Conservation (phyloP, 176 grass and related monocot genomes). For the Lolium rigidum region DNA sequence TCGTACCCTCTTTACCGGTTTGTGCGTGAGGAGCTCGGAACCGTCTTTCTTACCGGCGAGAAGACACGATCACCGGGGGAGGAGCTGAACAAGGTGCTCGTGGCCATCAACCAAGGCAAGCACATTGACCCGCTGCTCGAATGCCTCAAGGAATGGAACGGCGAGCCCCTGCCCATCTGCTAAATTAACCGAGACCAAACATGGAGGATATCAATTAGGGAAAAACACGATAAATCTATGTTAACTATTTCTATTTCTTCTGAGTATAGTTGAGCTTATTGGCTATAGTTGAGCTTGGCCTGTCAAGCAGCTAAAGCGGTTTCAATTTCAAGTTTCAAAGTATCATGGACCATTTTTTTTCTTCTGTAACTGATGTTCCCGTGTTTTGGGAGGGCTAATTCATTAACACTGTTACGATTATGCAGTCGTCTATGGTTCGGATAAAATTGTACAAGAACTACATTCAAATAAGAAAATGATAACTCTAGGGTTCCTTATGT, state of each 20-base stretch:
- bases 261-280: background rate
- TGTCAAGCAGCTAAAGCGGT: background rate
- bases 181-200: slow-evolving; percentile 32
- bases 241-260: background rate
- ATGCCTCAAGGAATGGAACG: slow-evolving; percentile 82
- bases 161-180: slow-evolving; percentile 65
- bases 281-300: background rate
- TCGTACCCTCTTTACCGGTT: background rate
- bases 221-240: background rate
- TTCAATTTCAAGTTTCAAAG: background rate
- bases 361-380: too few species aligned
- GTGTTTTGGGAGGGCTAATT: too few species aligned
- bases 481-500: too few species aligned
- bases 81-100: slow-evolving; percentile 71
- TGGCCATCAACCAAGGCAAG: slow-evolving; percentile 69
- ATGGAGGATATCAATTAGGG: background rate
- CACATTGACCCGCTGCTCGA: slow-evolving; percentile 71
- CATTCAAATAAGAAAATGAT: too few species aligned
- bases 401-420: too few species aligned
- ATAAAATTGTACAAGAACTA: too few species aligned
- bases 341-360: background rate
- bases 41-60: slow-evolving; percentile 53
- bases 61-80: slow-evolving; percentile 70
- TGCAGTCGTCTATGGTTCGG: too few species aligned
- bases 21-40: background rate